Evolutionary conservation across 257 asterid genomes (phyloP), one percentile per base, ranked within the genome.

Genomic region (Eucommia ulmoides): DNA sequence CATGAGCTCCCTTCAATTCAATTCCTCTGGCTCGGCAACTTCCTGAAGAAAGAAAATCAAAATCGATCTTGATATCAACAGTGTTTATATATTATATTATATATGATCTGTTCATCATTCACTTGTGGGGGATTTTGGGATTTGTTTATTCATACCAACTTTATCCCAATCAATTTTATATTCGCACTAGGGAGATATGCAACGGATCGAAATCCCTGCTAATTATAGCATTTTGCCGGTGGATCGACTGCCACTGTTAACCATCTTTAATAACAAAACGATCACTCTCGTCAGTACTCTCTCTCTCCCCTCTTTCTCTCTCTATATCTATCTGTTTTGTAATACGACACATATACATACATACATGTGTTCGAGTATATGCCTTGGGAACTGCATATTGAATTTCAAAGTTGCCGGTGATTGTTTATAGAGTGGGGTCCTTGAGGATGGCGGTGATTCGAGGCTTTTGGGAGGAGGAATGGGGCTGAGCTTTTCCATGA

Each of bases 381-480:
- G 44, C 67, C 49, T 66, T 50, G 70, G 73, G 58, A 55, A 54
- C 51, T 22, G 74, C 26, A 26, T 53, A 17, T 38, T 45, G 56
- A 62, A 60, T 26, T 60, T 24, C 22, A 23, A 33, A 56, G 59
- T 60, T 68, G 50, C 22, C 20, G 58, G 50, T 53, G 54, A 18
- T 18, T 52, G 47, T 42, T 33, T 6, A 0, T 2, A 35, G 66
- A 35, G 35, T 24, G 74, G 75, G 84, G 93, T 68, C 82, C 85
- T 59, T 63, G 49, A 6, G 15, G 61, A 51, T 53, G 51, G 62
- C 77, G 56, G 50, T 58, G 65, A 65, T 74, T 69, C 70, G 74
- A 60, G 74, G 50, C 21, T 54, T 59, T 74, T 54, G 65, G 62
- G n/a, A n/a, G 49, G 51, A 59, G 68, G 26, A 52, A 52, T 52